phyloP scores from a whole-genome alignment of 2,329 filamentous ascomycete species.

The Amylocarpus encephaloides region DNA sequence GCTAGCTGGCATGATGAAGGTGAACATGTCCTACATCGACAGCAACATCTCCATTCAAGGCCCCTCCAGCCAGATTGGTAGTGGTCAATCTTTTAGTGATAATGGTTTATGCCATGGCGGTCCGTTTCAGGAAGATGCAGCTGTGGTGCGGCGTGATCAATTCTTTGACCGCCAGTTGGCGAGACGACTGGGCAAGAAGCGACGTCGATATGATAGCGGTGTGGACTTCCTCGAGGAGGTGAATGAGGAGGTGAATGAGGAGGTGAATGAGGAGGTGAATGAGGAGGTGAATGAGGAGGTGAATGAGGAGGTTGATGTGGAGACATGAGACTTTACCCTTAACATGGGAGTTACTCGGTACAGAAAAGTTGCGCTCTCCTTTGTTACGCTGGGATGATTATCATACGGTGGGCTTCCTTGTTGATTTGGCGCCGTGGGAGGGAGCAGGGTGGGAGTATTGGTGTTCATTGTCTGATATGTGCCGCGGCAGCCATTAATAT shows the following conservation, averaged over 20 bases:
- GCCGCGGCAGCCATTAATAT: too few species aligned
- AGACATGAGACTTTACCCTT: neutral
- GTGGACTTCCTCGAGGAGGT: constrained; percentile 51
- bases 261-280: neutral
- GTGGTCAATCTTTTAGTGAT: too few species aligned
- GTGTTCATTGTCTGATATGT: too few species aligned
- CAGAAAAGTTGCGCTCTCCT: too few species aligned
- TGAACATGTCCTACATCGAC: constrained; percentile 40
- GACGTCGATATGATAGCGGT: constrained; percentile 48
- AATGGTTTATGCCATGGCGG: neutral
- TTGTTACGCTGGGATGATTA: too few species aligned
- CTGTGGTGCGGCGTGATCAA: constrained; percentile 17
- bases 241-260: constrained; percentile 28
- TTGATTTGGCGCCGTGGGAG: too few species aligned
- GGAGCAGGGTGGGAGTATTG: too few species aligned
- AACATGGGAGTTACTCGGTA: too few species aligned
- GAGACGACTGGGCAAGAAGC: constrained; percentile 32
- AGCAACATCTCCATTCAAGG: constrained; percentile 9
- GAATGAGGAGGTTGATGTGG: neutral
- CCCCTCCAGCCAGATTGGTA: neutral
- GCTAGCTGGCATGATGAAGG: constrained; percentile 41
- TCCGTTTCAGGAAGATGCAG: neutral
- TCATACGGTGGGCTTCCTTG: too few species aligned
- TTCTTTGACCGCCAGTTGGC: constrained; percentile 20
- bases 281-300: neutral